phyloP scores from a whole-genome alignment of 306 rosid species.

The Calophaca sinica region DNA sequence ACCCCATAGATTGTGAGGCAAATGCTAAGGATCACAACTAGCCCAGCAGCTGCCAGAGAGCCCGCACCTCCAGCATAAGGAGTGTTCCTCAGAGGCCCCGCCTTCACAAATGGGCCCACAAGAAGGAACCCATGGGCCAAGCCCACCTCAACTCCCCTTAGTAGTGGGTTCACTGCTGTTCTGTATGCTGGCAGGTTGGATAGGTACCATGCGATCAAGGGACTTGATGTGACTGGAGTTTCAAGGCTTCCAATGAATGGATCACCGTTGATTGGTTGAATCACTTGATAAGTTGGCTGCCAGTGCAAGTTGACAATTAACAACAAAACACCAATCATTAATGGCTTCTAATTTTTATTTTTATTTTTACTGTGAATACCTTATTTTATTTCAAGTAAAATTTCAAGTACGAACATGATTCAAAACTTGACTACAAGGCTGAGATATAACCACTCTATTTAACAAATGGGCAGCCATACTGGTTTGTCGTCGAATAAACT shows the following conservation, averaged over 20 bases:
- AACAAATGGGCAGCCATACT: too few species aligned
- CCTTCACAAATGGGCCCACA: constrained; percentile 91
- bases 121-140: constrained; percentile 86
- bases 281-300: constrained; percentile 86
- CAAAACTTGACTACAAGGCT: too few species aligned
- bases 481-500: too few species aligned
- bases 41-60: constrained; percentile 88
- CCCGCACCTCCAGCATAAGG: constrained; percentile 74
- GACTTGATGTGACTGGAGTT: constrained; percentile 97
- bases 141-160: constrained; percentile 91
- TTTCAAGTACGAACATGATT: too few species aligned
- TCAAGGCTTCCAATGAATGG: constrained; percentile 99
- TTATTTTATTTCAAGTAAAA: too few species aligned
- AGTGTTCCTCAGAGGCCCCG: constrained; percentile 92
- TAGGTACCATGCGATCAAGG: constrained; percentile 90
- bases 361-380: too few species aligned
- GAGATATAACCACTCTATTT: too few species aligned
- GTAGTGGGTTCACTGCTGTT: constrained; percentile 90
- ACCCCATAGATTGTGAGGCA: constrained; percentile 80
- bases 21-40: constrained; percentile 80
- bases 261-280: constrained; percentile 96
- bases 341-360: not conserved
- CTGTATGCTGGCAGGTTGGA: constrained; percentile 96
- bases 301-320: not conserved
- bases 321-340: constrained; percentile 1